Percentiles rank a stretch among this genome's conserved stretches.
Evolutionary conservation across 225 moss, liverwort and hornwort genomes (phyloP).

Genomic region (Neckera pumila): DNA sequence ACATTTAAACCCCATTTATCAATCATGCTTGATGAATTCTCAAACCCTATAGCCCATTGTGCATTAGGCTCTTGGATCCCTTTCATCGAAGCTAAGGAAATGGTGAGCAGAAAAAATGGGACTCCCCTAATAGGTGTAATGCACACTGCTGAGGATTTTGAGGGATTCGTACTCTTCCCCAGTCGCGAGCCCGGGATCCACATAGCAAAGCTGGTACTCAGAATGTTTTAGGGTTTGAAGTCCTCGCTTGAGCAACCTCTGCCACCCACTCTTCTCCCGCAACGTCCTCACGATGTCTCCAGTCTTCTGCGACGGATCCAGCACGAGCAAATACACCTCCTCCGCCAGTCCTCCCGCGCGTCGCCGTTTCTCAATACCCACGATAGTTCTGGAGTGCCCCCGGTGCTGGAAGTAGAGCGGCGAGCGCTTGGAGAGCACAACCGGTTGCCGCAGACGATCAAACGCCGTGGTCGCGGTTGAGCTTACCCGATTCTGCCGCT

Average conservation of each 20-base stretch:
- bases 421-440: constrained; percentile 50
- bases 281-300: constrained; percentile 41
- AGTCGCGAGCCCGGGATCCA: constrained; percentile 46
- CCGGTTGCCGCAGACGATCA: constrained; percentile 26
- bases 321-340: constrained; percentile 50
- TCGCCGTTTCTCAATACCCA: constrained; percentile 60
- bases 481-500: constrained; percentile 4
- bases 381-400: constrained; percentile 75
- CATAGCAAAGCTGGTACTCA: constrained; percentile 78
- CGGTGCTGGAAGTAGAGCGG: constrained; percentile 74
- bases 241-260: constrained; percentile 41
- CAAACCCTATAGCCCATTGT: neutral
- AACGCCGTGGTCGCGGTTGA: constrained; percentile 12
- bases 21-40: neutral
- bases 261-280: constrained; percentile 48
- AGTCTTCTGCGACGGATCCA: constrained; percentile 66
- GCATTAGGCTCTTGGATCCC: no score
- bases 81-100: neutral
- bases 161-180: constrained; percentile 58
- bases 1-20: neutral
- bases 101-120: neutral
- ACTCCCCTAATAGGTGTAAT: constrained; percentile 33
- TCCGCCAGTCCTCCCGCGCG: constrained; percentile 19
- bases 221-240: constrained; percentile 52
- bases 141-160: constrained; percentile 64